Percentiles rank a stretch among this genome's conserved stretches.
Evolutionary conservation across 352 stramenopile species (phyloP).

Genomic region (Phytopythium montanum): DNA sequence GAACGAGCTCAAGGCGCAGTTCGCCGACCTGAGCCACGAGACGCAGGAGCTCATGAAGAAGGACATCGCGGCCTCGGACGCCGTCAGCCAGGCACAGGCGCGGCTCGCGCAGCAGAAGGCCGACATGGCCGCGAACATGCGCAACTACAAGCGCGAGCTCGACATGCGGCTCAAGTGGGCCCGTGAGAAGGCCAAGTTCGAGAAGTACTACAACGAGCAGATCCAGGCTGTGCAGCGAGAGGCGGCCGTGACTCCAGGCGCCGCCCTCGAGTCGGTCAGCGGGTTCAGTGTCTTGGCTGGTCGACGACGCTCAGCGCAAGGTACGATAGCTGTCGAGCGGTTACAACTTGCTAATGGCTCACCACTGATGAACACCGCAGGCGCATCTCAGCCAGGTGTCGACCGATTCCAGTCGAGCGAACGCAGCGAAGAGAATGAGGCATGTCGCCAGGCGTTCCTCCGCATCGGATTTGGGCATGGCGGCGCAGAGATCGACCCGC

Average conservation of each 20-base stretch:
- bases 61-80: conserved; percentile 65
- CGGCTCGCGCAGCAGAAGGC: conserved; percentile 62
- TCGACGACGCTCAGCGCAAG: background rate
- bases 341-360: background rate
- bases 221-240: conserved; percentile 19
- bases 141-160: conserved; percentile 66
- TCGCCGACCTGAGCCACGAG: conserved; percentile 53
- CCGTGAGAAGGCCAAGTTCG: conserved; percentile 78
- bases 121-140: conserved; percentile 55
- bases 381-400: background rate
- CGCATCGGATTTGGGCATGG: conserved; percentile 62
- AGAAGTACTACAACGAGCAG: conserved; percentile 83
- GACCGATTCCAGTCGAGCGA: background rate
- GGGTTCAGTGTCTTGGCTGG: background rate
- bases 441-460: conserved; percentile 49
- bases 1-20: conserved; percentile 61
- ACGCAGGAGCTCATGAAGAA: conserved; percentile 78
- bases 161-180: conserved; percentile 73
- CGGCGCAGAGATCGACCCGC: conserved; percentile 48
- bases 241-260: conserved; percentile 1
- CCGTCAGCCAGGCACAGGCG: conserved; percentile 67
- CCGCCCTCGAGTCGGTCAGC: too few species aligned
- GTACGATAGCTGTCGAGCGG: background rate
- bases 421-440: background rate
- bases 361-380: background rate